Base-by-base conservation (phyloP, 306 rosid species). In the Cyclanthera cordifolia region DNA sequence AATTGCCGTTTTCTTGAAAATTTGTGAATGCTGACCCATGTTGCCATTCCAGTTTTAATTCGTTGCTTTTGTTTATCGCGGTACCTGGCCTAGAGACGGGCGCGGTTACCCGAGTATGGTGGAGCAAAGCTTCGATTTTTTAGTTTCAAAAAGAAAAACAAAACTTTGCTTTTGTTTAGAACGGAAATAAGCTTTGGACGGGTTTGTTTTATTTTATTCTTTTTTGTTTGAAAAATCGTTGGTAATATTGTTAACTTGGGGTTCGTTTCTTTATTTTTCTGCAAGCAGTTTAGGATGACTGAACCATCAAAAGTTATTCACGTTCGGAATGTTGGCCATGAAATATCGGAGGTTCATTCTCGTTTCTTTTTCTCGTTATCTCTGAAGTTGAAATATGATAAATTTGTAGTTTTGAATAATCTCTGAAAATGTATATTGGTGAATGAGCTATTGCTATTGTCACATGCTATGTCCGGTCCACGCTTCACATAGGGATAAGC, bases 261-360 rank as follows among this genome's bases (percentile, higher is more conserved):
- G 13, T 6, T 32, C 8, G 4, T 32, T 9, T 8, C 14, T 52
- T 69, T 53, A 37, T 58, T 78, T 77, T 76, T 6, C 79, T 84
- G 95, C 28, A 21, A 82, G 67, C 72, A 43, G 53, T 75, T 57
- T 57, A 75, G 78, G 67, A 93, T 93, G 98, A 73, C 96, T 55
- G 98, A 93, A 71, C 90, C 96, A 74, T 93, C 98, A 12, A 93
- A 93, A 80, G 98, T 93, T 76, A 86, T 93, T 73, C 98, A 93
- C 68, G 95, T 93, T 78, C 91, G 98, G 59, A 93, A 93, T 73
- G 98, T 89, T 64, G 98, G 96, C 13, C 98, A 86, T 71, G 98
- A 93, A 78, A 87, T 89, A 73, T 84, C 98, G 54, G 95, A 93
- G 83, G 98, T 93, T 75, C 45, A 54, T 53, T 67, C 37, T 43